phyloP scores from a whole-genome alignment of 2,329 filamentous ascomycete species.

The Sclerotinia glacialis region DNA sequence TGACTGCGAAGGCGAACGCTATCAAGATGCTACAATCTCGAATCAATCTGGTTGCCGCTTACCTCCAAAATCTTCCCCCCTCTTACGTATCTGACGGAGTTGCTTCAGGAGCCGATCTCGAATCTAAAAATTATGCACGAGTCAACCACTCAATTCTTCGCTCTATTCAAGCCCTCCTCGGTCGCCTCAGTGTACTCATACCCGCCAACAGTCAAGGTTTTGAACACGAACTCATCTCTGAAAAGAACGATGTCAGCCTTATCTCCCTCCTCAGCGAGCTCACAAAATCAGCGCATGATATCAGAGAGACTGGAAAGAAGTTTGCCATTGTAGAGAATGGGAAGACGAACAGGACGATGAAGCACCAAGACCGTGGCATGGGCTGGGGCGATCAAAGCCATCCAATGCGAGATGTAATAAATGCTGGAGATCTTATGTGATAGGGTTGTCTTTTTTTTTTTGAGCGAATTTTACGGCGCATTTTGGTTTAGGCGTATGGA shows the following conservation, averaged over 20 bases:
- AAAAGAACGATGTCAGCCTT: slow-evolving; percentile 81
- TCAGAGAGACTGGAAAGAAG: slow-evolving; percentile 74
- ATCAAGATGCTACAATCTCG: slow-evolving; percentile 87
- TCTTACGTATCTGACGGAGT: slow-evolving; percentile 55
- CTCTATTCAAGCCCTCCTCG: slow-evolving; percentile 81
- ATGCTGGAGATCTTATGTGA: slow-evolving; percentile 25
- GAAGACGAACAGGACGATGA: slow-evolving; percentile 17
- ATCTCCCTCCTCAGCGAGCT: slow-evolving; percentile 73
- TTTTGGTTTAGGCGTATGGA: slow-evolving; percentile 14
- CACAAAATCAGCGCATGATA: slow-evolving; percentile 67
- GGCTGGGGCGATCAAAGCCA: slow-evolving; percentile 5
- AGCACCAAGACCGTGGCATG: slow-evolving; percentile 17
- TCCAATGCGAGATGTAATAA: slow-evolving; percentile 22
- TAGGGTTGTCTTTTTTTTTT: not conserved
- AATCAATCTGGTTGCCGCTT: slow-evolving; percentile 69
- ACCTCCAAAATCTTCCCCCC: slow-evolving; percentile 69
- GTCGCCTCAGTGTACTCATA: slow-evolving; percentile 76
- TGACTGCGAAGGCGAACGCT: slow-evolving; percentile 87
- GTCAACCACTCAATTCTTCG: slow-evolving; percentile 71
- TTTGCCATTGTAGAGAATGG: slow-evolving; percentile 53
- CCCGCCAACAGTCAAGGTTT: slow-evolving; percentile 66
- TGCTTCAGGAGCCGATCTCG: slow-evolving; percentile 38
- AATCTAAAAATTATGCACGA: slow-evolving; percentile 32
- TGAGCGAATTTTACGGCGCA: not conserved
- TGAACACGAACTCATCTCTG: slow-evolving; percentile 67